Percentiles rank a stretch among this genome's conserved stretches.
phyloP scores from a whole-genome alignment of 2,329 filamentous ascomycete species.

The Trichophyton equinum region DNA sequence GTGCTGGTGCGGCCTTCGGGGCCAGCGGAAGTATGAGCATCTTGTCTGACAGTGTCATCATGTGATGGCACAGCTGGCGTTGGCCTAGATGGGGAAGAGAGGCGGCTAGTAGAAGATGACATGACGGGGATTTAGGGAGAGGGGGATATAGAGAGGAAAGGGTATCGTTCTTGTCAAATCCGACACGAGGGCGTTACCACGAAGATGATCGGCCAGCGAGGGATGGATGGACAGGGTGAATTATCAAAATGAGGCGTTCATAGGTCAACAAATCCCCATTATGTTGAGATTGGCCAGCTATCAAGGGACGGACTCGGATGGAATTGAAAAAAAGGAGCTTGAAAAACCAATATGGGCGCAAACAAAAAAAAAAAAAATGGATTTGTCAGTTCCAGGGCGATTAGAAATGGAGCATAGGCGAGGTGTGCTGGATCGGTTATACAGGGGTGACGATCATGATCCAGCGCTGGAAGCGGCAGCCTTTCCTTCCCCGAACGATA shows the following conservation, averaged over 20 bases:
- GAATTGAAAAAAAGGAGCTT: not conserved
- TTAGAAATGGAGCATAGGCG: not conserved
- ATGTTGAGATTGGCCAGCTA: constrained; percentile 1
- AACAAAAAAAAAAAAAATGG: not conserved
- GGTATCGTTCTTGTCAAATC: not conserved
- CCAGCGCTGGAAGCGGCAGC: not conserved
- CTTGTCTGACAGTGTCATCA: constrained; percentile 1
- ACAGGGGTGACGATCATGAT: constrained; percentile 2
- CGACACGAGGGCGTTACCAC: not conserved
- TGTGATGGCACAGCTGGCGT: not conserved
- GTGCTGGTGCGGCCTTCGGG: constrained; percentile 5
- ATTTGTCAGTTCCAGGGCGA: not conserved
- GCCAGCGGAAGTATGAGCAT: constrained; percentile 5
- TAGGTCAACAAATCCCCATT: constrained; percentile 2
- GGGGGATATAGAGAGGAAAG: not conserved
- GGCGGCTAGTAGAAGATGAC: not conserved
- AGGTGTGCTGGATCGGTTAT: constrained; percentile 1
- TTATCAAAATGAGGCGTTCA: constrained; percentile 3
- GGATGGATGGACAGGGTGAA: not conserved
- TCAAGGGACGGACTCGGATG: not conserved
- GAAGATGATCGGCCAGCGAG: not conserved
- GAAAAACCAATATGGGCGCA: not conserved
- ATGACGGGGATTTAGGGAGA: not conserved
- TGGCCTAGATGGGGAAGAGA: constrained; percentile 6
- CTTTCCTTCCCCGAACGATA: not conserved